Evolutionary conservation across 1,284 basidiomycete genomes (phyloP), one percentile per base, ranked within the genome.

Genomic region (Austroboletus novae-zelandiae): DNA sequence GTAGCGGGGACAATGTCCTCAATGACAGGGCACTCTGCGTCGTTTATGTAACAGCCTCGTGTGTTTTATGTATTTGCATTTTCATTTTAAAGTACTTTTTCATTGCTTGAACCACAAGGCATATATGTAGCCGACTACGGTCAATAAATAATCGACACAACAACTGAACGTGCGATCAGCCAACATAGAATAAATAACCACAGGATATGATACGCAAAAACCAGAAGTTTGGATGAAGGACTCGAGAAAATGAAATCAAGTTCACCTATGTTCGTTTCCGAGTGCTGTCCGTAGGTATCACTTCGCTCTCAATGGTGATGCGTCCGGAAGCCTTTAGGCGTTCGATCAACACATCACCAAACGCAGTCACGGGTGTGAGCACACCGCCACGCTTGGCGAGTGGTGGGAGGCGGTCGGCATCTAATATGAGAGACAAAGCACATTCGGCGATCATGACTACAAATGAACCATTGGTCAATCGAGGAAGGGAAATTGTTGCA

Each of bases 371-470:
- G 0, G 91, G 83, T 1, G 92, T 95, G 43, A 94, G 73, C 2
- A 94, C 71, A 9, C 93, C 92, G 15, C 92, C 92, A 48, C 72
- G 59, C 30, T 70, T 74, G 1, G 77, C 84, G 7, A 86, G 67
- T 0, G 74, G 59, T 0, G 88, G 78, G 3, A 90, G 77, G 47
- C 56, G 64, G 7, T 71, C 68, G 5, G 74, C 71, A 4, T 80
- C 73, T 1, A 86, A 73, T 30, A 86, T 68, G 42, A 92, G 73
- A 7, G 79, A 76, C 9, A 94, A 75, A 0, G 89, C 91, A 13
- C 79, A 80, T 72, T 95, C 92, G 4, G 81, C 74, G 25, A 91
- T 75, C 75, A 94, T 81, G 37, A 81, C 89, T 90, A 56, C n/a
- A 43, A 49, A 40, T 9, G 45, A 46, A 41, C 4, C 20, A 39